Evolutionary conservation across 2,329 filamentous ascomycete genomes (phyloP).

Genomic region (Nigrospora osmanthi): DNA sequence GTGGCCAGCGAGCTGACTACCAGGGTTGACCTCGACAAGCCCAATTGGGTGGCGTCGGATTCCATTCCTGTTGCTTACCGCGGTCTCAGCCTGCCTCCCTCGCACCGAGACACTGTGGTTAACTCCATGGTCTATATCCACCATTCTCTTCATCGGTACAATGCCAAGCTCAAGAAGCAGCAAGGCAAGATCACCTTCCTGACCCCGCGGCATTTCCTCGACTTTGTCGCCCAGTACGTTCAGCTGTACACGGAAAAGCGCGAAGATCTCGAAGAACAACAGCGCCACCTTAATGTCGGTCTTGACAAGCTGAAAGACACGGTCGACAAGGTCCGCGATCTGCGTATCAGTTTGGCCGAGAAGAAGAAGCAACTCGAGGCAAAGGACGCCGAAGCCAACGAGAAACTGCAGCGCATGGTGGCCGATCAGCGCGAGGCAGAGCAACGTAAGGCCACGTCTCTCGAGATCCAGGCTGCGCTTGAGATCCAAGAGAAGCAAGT

Average conservation of each 20-base stretch:
- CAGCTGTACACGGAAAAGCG: conserved; percentile 97
- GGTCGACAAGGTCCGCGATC: conserved; percentile 90
- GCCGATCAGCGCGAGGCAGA: conserved; percentile 93
- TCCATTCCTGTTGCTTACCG: conserved; percentile 90
- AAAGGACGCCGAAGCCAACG: conserved; percentile 92
- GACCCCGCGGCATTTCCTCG: conserved; percentile 92
- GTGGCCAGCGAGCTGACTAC: conserved; percentile 93
- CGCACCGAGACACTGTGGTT: conserved; percentile 84
- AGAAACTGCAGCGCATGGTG: conserved; percentile 96
- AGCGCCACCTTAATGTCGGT: conserved; percentile 95
- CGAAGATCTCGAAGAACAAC: conserved; percentile 96
- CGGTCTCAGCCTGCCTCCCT: conserved; percentile 74
- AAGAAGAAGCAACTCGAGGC: conserved; percentile 91
- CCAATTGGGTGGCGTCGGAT: conserved; percentile 79
- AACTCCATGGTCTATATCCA: conserved; percentile 99
- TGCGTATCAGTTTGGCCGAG: conserved; percentile 82
- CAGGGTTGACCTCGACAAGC: conserved; percentile 87
- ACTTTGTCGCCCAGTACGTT: conserved; percentile 97
- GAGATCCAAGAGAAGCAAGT: conserved; percentile 89
- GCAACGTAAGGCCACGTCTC: conserved; percentile 76
- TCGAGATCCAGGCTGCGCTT: conserved; percentile 81
- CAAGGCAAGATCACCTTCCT: conserved; percentile 90
- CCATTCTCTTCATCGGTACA: conserved; percentile 87
- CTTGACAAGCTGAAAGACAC: conserved; percentile 95
- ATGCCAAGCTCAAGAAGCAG: conserved; percentile 78